Percentiles rank a stretch among this genome's conserved stretches.
Conservation (phyloP, 495 filamentous ascomycete species). For the Penicillium parvum region DNA sequence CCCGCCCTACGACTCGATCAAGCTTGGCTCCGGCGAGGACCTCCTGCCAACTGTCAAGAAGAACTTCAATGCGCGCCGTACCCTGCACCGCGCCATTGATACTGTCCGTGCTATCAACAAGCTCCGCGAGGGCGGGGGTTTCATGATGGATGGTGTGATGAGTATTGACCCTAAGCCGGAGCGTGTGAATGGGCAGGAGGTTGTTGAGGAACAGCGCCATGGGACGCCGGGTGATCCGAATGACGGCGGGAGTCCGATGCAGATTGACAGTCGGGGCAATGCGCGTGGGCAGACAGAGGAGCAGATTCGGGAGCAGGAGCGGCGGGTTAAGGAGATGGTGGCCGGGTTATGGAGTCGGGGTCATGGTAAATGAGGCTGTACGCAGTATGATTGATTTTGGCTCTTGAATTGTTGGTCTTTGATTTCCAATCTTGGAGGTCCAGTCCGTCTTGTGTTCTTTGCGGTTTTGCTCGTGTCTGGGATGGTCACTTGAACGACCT, state of each 20-base stretch:
- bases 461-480: background rate
- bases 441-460: no score
- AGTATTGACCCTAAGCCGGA: slow-evolving; percentile 59
- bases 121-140: slow-evolving; percentile 74
- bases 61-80: slow-evolving; percentile 96
- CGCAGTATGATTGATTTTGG: background rate
- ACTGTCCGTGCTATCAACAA: slow-evolving; percentile 98
- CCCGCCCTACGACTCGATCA: slow-evolving; percentile 39
- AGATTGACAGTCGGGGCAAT: slow-evolving; percentile 55
- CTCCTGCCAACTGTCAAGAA: slow-evolving; percentile 92
- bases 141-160: slow-evolving; percentile 76
- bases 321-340: slow-evolving; percentile 56
- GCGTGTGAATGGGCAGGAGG: slow-evolving; percentile 42
- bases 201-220: slow-evolving; percentile 33
- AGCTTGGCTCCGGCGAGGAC: slow-evolving; percentile 56
- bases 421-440: background rate
- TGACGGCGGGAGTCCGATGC: slow-evolving; percentile 26
- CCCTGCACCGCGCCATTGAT: slow-evolving; percentile 94
- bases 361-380: slow-evolving; percentile 22
- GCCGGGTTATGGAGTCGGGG: slow-evolving; percentile 53
- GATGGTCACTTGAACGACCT: background rate
- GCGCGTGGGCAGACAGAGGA: slow-evolving; percentile 60
- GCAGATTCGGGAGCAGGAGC: slow-evolving; percentile 59
- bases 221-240: background rate
- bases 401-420: background rate